These are phyloP conservation scores for Mortierella sp. DNA, from an alignment of 371 early-diverging fungal species.

Conservation along the genomic window DNA sequence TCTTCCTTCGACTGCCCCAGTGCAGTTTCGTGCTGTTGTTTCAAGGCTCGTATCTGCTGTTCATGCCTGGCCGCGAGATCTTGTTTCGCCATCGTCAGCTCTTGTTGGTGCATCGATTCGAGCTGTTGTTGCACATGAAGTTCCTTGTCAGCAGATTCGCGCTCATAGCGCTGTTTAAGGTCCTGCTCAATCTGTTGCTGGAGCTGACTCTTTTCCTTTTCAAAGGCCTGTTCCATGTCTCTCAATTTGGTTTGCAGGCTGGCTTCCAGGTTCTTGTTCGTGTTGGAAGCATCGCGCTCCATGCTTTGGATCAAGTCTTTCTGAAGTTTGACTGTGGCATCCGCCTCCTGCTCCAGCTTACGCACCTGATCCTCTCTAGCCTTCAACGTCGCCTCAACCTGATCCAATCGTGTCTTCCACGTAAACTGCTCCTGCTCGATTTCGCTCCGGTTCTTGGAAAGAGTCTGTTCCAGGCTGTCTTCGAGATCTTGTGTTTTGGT, in stretches of 20 bases:
- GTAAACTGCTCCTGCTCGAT: conserved; percentile 38
- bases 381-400: conserved; percentile 37
- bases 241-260: conserved; percentile 22
- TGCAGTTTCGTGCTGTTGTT: conserved; percentile 21
- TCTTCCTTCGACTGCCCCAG: conserved; percentile 30
- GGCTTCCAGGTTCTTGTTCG: conserved; percentile 38
- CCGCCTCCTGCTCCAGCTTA: conserved; percentile 49
- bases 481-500: no score
- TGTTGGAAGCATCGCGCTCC: conserved; percentile 47
- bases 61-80: conserved; percentile 21
- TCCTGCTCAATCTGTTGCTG: conserved; percentile 26
- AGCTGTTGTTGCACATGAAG: conserved; percentile 34
- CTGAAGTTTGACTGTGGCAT: conserved; percentile 49
- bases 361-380: conserved; percentile 40
- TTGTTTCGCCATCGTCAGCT: conserved; percentile 26
- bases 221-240: conserved; percentile 33
- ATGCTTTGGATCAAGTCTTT: conserved; percentile 49
- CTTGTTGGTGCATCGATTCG: conserved; percentile 46
- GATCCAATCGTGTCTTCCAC: conserved; percentile 41
- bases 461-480: no score
- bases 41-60: conserved; percentile 29
- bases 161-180: conserved; percentile 14
- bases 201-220: conserved; percentile 20
- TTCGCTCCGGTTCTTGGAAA: conserved; percentile 20
- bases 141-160: conserved; percentile 28